Percentiles rank a stretch among this genome's conserved stretches.
Conservation (phyloP, 129 eudicot species). For the Deinandra increscens region DNA sequence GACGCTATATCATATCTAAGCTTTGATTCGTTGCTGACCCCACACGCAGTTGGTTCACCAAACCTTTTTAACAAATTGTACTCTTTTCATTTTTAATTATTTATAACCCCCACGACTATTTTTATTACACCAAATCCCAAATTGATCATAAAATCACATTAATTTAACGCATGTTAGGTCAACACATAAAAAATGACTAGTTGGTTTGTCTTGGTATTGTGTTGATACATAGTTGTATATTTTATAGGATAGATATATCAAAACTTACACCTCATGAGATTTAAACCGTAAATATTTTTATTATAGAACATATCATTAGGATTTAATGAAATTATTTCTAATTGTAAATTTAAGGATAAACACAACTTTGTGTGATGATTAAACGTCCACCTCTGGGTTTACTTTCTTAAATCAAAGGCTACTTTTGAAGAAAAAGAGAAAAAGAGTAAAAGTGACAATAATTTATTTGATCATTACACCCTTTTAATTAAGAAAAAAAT, state of each 20-base stretch:
- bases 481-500: no score
- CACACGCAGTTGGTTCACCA: constrained; percentile 31
- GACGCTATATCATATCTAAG: constrained; percentile 28
- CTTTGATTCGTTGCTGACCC: constrained; percentile 23
- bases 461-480: constrained; percentile 1
- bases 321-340: no score
- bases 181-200: background rate
- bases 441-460: constrained; percentile 13
- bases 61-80: background rate
- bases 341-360: no score
- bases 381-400: background rate
- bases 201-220: no score
- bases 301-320: no score
- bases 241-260: no score
- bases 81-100: background rate
- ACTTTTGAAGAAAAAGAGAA: constrained; percentile 4
- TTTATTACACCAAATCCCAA: background rate
- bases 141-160: background rate
- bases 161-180: background rate
- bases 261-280: no score
- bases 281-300: no score
- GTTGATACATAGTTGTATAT: no score
- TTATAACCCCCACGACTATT: background rate
- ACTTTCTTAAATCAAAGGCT: constrained; percentile 8
- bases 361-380: background rate